Evolutionary conservation across 306 rosid species (phyloP), one percentile per base, ranked within the genome.

Genomic region (Vigna angularis): DNA sequence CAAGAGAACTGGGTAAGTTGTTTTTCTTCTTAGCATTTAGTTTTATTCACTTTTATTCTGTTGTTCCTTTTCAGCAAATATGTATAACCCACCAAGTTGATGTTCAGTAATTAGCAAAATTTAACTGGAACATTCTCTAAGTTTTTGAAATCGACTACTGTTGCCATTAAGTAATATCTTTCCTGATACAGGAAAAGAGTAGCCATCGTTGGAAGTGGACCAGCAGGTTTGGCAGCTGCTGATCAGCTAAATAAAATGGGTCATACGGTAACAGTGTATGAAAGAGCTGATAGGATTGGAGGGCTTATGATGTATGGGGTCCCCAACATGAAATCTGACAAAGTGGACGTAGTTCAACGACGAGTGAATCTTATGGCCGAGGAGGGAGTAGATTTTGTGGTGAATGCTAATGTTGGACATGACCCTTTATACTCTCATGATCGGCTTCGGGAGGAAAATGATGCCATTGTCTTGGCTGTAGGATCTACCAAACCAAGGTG

Each of bases 251-350:
- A 96, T 75, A 88, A 89, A 85, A 81, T 85, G 89, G 99, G 99
- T 49, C 99, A 96, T 76, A 83, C 83, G 5, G 94, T 96, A 45
- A 82, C 87, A 42, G 80, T 80, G 26, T 84, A 65, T 66, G 87
- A 84, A 70, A 80, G 87, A 76, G 76, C 87, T 32, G 87, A 84
- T 32, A 75, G 87, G 69, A 84, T 84, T 66, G 87, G 88, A 77
- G 99, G 99, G 76, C 99, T 96, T 79, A 96, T 96, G 99, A 96
- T 96, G 97, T 96, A 96, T 78, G 99, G 99, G 66, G 98, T 96
- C 75, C 99, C 99, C 70, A 96, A 96, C 88, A 96, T 96, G 99
- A 96, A 96, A 80, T 52, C 99, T 80, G 87, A 84, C 85, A 84
- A 84, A 51, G 82, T 80, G 85, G 97, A 93, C 70, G 50, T 93